A percentile compares a stretch with the other conserved stretches of the same genome.
Evolutionary conservation across 495 filamentous ascomycete genomes (phyloP).

Genomic region (Trichoderma orchidacearum): DNA sequence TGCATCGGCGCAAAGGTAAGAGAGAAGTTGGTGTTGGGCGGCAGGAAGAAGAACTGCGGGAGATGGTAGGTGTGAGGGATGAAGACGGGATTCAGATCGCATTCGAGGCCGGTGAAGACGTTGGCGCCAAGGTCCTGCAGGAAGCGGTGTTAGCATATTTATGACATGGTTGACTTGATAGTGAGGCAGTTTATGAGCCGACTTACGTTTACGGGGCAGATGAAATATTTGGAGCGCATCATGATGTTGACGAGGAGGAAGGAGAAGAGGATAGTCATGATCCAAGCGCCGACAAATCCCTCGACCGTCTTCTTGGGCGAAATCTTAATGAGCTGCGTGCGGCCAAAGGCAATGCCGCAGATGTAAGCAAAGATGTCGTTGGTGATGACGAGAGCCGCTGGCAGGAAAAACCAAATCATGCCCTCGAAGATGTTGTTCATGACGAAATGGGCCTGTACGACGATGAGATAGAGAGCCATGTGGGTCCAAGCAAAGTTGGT

Average conservation of each 20-base stretch:
- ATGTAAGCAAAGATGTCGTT: slow-evolving; percentile 99
- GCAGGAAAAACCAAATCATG: slow-evolving; percentile 99
- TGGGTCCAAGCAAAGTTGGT: slow-evolving; percentile 99
- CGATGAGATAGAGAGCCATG: slow-evolving; percentile 96
- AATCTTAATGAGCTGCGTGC: slow-evolving; percentile 93
- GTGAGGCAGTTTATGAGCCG: not conserved
- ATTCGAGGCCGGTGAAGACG: slow-evolving; percentile 79
- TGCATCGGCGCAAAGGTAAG: slow-evolving; percentile 78
- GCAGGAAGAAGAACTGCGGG: slow-evolving; percentile 52
- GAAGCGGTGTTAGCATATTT: not conserved
- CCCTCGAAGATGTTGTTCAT: slow-evolving; percentile 99
- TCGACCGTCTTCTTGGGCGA: slow-evolving; percentile 99
- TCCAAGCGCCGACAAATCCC: slow-evolving; percentile 94
- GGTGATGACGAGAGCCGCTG: slow-evolving; percentile 86
- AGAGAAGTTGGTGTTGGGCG: slow-evolving; percentile 33
- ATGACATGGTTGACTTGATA: not conserved
- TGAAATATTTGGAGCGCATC: slow-evolving; percentile 92
- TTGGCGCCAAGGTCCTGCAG: slow-evolving; percentile 75
- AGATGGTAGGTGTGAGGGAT: slow-evolving; percentile 63
- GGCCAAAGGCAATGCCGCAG: slow-evolving; percentile 91
- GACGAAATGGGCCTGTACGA: slow-evolving; percentile 96
- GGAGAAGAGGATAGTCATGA: slow-evolving; percentile 83
- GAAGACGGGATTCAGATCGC: slow-evolving; percentile 88
- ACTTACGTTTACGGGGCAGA: slow-evolving; percentile 82
- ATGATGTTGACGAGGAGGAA: slow-evolving; percentile 72